Base-by-base conservation (phyloP, 768 basidiomycete species). In the Boletus rubescentipes region DNA sequence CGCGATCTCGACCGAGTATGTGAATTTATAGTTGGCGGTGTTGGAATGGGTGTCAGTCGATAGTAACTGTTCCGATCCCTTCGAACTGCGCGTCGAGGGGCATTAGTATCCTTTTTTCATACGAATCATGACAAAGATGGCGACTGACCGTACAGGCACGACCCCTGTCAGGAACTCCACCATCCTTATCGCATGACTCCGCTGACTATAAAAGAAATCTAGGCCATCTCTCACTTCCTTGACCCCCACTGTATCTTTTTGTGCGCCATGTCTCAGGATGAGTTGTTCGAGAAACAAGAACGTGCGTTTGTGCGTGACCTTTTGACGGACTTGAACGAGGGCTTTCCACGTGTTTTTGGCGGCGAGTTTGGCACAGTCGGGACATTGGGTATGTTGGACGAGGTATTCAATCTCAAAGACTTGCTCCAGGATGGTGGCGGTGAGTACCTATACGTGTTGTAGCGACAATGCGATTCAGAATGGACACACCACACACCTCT, bases 301-400 rank as follows among this genome's bases (percentile, higher is more conserved):
- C 2, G 97, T 98, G 53, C 97, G 86, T 74, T 99, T 99, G 71
- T 99, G 97, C 5, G 93, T 79, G 39, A 98, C 97, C 73, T 99
- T 98, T 70, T 99, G 97, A 42, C 97, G 87, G n/a, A 98, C 93
- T 77, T 98, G 97, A 2, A 99, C 95, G 35, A 93, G 79, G 1
- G 96, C 93, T 67, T 93, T 94, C 97, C 96, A 98, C 0, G 95
- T 98, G 69, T 98, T 98, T 76, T 98, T 99, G 3, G 97, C 97
- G 0, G 97, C 97, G 5, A 98, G 82, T 63, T 84, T 87, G 1
- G 96, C 79, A 66, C 97, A 99, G 60, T 94, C 92, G 0, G 93
- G 86, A 71, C 97, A 99, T 75, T 99, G 97, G 1, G 91, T 90
- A 61, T 95, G 83, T 62, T 95, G 92, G 1, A 98, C 91, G 51